phyloP scores from a whole-genome alignment of 805 yeast species.

The Ogataea ramenticola region DNA sequence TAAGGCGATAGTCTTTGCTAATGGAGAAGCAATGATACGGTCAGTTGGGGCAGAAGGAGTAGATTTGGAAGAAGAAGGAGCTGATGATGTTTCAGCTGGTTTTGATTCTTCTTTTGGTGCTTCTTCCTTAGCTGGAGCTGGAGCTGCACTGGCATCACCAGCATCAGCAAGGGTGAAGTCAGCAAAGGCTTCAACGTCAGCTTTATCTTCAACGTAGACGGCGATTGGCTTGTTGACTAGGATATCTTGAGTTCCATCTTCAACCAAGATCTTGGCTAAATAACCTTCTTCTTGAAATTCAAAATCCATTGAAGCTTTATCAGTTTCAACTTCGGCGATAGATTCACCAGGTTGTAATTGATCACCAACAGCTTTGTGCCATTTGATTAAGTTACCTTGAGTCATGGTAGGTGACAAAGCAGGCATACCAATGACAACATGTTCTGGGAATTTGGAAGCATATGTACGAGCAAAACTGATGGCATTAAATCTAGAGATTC shows the following conservation, averaged over 20 bases:
- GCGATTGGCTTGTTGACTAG: slow-evolving; percentile 96
- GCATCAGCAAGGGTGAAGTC: slow-evolving; percentile 82
- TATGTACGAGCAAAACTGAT: slow-evolving; percentile 15
- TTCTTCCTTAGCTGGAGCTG: slow-evolving; percentile 30
- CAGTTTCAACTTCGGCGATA: slow-evolving; percentile 95
- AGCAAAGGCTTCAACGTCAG: slow-evolving; percentile 81
- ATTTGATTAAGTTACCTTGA: slow-evolving; percentile 82
- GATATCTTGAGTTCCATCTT: slow-evolving; percentile 80
- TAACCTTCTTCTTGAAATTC: slow-evolving; percentile 97
- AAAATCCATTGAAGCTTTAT: slow-evolving; percentile 96
- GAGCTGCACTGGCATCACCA: slow-evolving; percentile 40
- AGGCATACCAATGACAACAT: slow-evolving; percentile 92
- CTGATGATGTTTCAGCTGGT: slow-evolving; percentile 22
- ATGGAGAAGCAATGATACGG: slow-evolving; percentile 89
- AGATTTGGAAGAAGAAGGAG: slow-evolving; percentile 23
- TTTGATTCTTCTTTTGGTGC: slow-evolving; percentile 21
- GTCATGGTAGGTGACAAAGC: slow-evolving; percentile 99
- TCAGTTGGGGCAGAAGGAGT: slow-evolving; percentile 38
- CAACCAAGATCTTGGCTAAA: slow-evolving; percentile 79
- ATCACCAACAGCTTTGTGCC: slow-evolving; percentile 91
- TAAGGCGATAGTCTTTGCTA: slow-evolving; percentile 87
- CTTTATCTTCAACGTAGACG: slow-evolving; percentile 84
- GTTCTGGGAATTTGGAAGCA: slow-evolving; percentile 32
- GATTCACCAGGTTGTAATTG: slow-evolving; percentile 85
- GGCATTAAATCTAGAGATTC: slow-evolving; percentile 1